Percentiles rank a stretch among this genome's conserved stretches.
Conservation (phyloP, 176 grass and related monocot genomes). For the Olyra latifolia region DNA sequence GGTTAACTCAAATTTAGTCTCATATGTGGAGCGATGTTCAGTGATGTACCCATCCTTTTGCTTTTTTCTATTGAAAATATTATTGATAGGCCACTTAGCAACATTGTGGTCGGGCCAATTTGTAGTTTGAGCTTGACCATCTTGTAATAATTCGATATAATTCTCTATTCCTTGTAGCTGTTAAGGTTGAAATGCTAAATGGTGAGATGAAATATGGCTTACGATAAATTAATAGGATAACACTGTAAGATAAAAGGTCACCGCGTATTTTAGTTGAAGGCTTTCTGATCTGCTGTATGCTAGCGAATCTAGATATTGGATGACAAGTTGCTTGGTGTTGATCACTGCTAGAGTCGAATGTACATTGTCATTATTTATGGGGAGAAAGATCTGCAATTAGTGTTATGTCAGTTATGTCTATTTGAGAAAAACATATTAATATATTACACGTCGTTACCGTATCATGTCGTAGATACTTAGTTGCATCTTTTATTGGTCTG, state of each 20-base stretch:
- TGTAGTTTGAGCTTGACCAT: neutral
- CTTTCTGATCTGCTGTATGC: neutral
- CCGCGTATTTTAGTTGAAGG: neutral
- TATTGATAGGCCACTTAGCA: neutral
- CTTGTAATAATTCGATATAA: too few relatives aligned
- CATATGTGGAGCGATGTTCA: neutral
- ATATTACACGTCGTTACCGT: too few relatives aligned
- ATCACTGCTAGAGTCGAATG: neutral
- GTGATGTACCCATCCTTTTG: neutral
- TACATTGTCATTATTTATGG: neutral
- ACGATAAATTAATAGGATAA: too few relatives aligned
- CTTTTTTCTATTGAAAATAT: too few relatives aligned
- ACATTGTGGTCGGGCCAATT: neutral
- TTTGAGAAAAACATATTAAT: too few relatives aligned
- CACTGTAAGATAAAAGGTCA: neutral
- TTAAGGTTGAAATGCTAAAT: too few relatives aligned
- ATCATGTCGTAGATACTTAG: neutral
- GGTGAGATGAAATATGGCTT: too few relatives aligned
- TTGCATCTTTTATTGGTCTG: accelerated
- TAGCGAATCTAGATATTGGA: neutral
- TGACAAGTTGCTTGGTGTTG: neutral
- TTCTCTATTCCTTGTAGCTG: too few relatives aligned
- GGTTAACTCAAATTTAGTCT: neutral
- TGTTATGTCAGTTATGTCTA: too few relatives aligned
- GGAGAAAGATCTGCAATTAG: too few relatives aligned